Base-by-base conservation (phyloP, 495 filamentous ascomycete genomes). In the Emericellopsis terricola region DNA sequence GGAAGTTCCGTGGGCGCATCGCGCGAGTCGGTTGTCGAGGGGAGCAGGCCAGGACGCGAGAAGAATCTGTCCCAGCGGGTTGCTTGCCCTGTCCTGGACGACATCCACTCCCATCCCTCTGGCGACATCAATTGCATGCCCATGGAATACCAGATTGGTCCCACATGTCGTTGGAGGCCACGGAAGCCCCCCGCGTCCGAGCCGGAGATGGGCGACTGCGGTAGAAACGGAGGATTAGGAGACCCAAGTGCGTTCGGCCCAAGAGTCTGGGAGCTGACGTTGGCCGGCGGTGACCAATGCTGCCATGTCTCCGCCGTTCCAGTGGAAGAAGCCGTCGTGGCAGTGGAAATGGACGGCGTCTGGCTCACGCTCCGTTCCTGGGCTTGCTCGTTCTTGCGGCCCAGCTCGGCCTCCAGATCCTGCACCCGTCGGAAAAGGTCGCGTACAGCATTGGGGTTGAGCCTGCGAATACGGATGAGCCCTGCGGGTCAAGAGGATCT, bases 331-430 rank as follows among this genome's bases (percentile, higher is more conserved):
- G n/a, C n/a, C n/a, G n/a, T n/a, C n/a, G n/a, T n/a, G n/a, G n/a
- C n/a, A n/a, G n/a, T n/a, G n/a, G n/a, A n/a, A n/a, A n/a, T n/a
- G n/a, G n/a, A n/a, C n/a, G n/a, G n/a, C n/a, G n/a, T n/a, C n/a
- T n/a, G n/a, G n/a, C n/a, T n/a, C n/a, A n/a, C n/a, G n/a, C n/a
- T n/a, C n/a, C n/a, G n/a, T n/a, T n/a, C n/a, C n/a, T n/a, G n/a
- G n/a, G n/a, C n/a, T n/a, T n/a, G n/a, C n/a, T n/a, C n/a, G n/a
- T n/a, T n/a, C n/a, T n/a, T n/a, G n/a, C 38, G 18, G 16, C 34
- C 39, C 23, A 41, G 20, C 15, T 19, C 29, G 14, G 9, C 33
- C 21, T 41, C 39, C 10, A 41, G 29, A 24, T 41, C 28, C 35
- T 36, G 23, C 9, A 41, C 33, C 21, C 35, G 35, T 7, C 29